Evolutionary conservation across 495 filamentous ascomycete genomes (phyloP).

Genomic region (Talaromyces liani): DNA sequence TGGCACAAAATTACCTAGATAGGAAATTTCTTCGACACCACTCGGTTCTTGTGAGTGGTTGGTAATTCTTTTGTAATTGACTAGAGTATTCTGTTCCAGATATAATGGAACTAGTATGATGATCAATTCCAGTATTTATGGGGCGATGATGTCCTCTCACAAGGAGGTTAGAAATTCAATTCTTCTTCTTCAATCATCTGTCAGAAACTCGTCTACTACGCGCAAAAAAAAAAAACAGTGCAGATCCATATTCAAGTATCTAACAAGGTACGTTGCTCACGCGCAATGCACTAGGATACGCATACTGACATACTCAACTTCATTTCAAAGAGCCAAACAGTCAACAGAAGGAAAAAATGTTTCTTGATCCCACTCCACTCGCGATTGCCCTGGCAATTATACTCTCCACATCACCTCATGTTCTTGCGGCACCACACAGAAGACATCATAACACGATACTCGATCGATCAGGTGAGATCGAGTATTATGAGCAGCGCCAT

Average conservation of each 20-base stretch:
- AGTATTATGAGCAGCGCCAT: not conserved
- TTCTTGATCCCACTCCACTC: slow-evolving; percentile 3
- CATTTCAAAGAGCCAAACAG: not conserved
- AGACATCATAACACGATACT: not conserved
- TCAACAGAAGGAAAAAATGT: slow-evolving; percentile 2
- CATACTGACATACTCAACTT: not conserved
- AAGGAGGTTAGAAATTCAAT: not conserved
- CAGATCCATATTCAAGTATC: not conserved
- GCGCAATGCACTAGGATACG: not conserved
- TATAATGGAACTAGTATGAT: not conserved
- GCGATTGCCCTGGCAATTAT: slow-evolving; percentile 9
- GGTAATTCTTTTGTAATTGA: not conserved
- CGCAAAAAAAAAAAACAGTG: not conserved
- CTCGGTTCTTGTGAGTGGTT: slow-evolving; percentile 1
- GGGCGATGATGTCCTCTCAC: not conserved
- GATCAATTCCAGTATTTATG: slow-evolving; percentile 11
- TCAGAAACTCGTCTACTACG: not conserved
- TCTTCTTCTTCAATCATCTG: not conserved
- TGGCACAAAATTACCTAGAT: not conserved
- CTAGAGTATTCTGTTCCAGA: not conserved
- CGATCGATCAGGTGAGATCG: slow-evolving; percentile 5
- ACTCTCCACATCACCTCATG: slow-evolving; percentile 1
- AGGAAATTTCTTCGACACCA: not conserved
- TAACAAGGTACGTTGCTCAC: not conserved
- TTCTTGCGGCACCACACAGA: not conserved